Evolutionary conservation across 1,284 basidiomycete genomes (phyloP).

Genomic region (Ganoderma leucocontextum): DNA sequence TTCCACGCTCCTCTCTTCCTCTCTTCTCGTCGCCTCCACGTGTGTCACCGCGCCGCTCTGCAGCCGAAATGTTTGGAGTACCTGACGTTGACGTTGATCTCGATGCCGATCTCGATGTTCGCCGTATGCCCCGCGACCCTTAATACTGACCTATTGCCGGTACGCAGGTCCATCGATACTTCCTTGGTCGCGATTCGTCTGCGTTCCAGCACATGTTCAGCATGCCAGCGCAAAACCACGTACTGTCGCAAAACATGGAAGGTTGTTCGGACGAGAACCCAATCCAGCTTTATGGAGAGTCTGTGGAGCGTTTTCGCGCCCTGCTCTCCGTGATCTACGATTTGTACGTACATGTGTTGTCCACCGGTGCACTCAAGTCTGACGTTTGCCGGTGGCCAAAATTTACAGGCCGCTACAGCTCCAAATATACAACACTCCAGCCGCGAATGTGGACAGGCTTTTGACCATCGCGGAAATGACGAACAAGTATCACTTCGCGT

Average conservation of each 20-base stretch:
- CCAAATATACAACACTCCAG: slow-evolving; percentile 33
- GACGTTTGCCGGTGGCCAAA: slow-evolving; percentile 13
- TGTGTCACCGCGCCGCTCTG: not conserved
- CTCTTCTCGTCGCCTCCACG: slow-evolving; percentile 10
- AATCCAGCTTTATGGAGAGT: slow-evolving; percentile 57
- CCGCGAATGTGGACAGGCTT: slow-evolving; percentile 35
- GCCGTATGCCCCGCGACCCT: slow-evolving; percentile 20
- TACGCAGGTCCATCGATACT: slow-evolving; percentile 57
- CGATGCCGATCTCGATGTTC: slow-evolving; percentile 30
- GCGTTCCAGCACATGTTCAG: slow-evolving; percentile 63
- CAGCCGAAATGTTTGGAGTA: slow-evolving; percentile 14
- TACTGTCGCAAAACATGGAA: slow-evolving; percentile 35
- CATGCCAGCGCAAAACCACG: slow-evolving; percentile 40
- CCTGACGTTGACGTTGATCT: slow-evolving; percentile 22
- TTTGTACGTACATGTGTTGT: slow-evolving; percentile 47
- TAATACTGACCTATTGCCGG: slow-evolving; percentile 16
- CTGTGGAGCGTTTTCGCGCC: slow-evolving; percentile 54
- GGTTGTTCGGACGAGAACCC: slow-evolving; percentile 57
- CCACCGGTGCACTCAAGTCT: slow-evolving; percentile 4
- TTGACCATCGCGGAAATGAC: slow-evolving; percentile 42
- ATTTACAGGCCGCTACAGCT: slow-evolving; percentile 40
- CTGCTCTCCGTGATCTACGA: slow-evolving; percentile 59
- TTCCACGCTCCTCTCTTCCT: slow-evolving; percentile 2
- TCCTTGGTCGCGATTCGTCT: slow-evolving; percentile 57
- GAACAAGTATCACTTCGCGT: slow-evolving; percentile 46